phyloP scores from a whole-genome alignment of 2,329 filamentous ascomycete genomes.

The Claviceps monticola region DNA sequence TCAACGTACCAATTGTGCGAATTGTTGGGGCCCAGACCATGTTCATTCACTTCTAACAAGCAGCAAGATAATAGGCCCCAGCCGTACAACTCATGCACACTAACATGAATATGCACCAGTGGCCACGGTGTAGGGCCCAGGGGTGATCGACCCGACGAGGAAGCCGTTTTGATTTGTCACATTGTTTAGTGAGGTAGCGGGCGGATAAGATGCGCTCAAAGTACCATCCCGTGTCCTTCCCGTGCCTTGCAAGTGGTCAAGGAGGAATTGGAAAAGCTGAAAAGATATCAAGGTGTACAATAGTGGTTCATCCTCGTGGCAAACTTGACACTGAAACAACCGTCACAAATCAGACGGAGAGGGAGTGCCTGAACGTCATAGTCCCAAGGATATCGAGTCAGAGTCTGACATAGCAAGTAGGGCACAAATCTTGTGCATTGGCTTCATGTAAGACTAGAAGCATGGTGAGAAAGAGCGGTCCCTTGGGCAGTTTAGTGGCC shows the following conservation, averaged over 20 bases:
- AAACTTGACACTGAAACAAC: not conserved
- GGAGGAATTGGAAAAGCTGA: not conserved
- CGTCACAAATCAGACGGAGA: not conserved
- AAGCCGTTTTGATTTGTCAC: slow-evolving; percentile 3
- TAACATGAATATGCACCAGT: slow-evolving; percentile 3
- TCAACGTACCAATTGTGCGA: not conserved
- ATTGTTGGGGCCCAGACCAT: not conserved
- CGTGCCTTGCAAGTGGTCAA: not conserved
- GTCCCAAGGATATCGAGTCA: not conserved
- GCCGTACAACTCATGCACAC: slow-evolving; percentile 4
- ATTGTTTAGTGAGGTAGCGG: not conserved
- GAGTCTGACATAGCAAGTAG: not conserved
- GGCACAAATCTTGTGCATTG: not conserved
- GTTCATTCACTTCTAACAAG: not conserved
- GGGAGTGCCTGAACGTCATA: not conserved
- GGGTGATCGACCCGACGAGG: not conserved
- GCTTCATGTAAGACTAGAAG: slow-evolving; percentile 1
- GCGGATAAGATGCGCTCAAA: not conserved
- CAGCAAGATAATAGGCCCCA: slow-evolving; percentile 1
- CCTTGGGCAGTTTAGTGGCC: not conserved
- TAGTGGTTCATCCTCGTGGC: not conserved
- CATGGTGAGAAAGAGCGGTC: not conserved
- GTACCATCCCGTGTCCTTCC: not conserved
- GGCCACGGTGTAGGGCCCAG: slow-evolving; percentile 3
- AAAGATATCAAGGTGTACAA: not conserved